Evolutionary conservation across 2,329 filamentous ascomycete species (phyloP).

Genomic region (Fusarium hostae): DNA sequence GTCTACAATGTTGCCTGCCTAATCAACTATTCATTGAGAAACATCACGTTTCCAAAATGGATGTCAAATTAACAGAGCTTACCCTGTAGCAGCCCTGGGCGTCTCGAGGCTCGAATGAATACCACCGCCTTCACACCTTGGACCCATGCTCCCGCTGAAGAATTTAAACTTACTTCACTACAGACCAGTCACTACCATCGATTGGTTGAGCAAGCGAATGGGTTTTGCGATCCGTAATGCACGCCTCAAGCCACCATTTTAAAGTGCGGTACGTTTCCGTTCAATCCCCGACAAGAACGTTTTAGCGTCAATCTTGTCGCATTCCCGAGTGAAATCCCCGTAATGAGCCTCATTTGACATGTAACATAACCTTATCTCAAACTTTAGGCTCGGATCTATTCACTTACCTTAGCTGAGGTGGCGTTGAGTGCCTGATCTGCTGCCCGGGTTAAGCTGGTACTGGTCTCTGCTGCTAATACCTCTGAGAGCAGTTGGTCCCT

Average conservation of each 20-base stretch:
- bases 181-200: rapidly evolving
- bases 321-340: not conserved
- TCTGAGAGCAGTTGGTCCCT: not conserved
- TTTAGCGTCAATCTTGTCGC: not conserved
- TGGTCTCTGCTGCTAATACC: not conserved
- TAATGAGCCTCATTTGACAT: not conserved
- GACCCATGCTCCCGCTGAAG: rapidly evolving
- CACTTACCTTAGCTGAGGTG: rapidly evolving
- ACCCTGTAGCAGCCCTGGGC: not conserved
- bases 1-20: rapidly evolving
- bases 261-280: not conserved
- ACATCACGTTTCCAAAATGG: rapidly evolving
- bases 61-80: not conserved
- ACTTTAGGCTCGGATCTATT: not conserved
- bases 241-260: not conserved
- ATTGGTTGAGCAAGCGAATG: not conserved
- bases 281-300: not conserved
- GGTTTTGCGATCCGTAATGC: rapidly evolving
- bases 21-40: not conserved
- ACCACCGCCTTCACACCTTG: not conserved
- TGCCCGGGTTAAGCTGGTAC: rapidly evolving
- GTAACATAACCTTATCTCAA: not conserved
- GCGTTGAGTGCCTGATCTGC: not conserved
- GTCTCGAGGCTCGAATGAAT: rapidly evolving
- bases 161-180: not conserved